Percentiles rank a stretch among this genome's conserved stretches.
Conservation (phyloP, 495 filamentous ascomycete genomes). For the Lentithecium fluviatile region DNA sequence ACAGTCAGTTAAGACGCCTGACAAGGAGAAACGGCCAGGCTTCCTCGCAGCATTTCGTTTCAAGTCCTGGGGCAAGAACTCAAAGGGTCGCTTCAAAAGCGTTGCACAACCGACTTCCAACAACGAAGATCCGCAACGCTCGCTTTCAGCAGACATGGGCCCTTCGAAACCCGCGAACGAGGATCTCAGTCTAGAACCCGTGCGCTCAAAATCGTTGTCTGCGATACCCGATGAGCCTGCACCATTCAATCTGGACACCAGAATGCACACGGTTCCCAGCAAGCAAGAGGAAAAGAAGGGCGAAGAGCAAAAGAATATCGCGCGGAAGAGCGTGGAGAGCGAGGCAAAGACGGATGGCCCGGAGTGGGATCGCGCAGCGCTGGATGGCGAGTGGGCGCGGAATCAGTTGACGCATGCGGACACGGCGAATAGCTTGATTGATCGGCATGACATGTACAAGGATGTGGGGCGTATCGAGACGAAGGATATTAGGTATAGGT, state of each 20-base stretch:
- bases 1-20: neutral
- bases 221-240: constrained; percentile 26
- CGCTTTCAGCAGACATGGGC: constrained; percentile 18
- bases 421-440: constrained; percentile 28
- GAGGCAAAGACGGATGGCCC: constrained; percentile 17
- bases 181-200: constrained; percentile 7
- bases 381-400: neutral
- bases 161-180: neutral
- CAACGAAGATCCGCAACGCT: constrained; percentile 11
- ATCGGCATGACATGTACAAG: constrained; percentile 28
- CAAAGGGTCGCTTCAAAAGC: neutral
- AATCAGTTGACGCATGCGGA: constrained; percentile 12
- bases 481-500: constrained; percentile 26
- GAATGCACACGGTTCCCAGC: neutral
- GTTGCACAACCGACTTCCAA: neutral
- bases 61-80: constrained; percentile 13
- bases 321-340: constrained; percentile 1
- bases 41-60: constrained; percentile 18
- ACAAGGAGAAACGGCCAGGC: constrained; percentile 21
- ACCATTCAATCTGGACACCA: constrained; percentile 14
- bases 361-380: neutral
- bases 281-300: constrained; percentile 4
- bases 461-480: constrained; percentile 25
- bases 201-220: constrained; percentile 29
- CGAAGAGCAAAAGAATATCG: neutral